Evolutionary conservation across 768 basidiomycete genomes (phyloP).

Genomic region (Mycena belliarum): DNA sequence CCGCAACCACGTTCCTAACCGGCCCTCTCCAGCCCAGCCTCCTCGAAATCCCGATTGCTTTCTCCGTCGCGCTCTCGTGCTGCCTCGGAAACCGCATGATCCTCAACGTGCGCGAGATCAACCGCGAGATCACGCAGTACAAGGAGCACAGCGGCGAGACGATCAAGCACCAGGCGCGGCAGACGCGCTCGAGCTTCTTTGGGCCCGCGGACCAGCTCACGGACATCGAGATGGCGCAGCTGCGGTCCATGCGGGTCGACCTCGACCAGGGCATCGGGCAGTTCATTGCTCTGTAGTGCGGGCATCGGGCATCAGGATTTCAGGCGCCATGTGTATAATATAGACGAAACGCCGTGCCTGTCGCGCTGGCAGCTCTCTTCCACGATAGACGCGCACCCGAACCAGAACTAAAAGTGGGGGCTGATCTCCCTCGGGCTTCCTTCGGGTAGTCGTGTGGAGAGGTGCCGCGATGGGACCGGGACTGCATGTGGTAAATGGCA

Average conservation of each 20-base stretch:
- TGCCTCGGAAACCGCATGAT: constrained; percentile 58
- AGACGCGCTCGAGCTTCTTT: constrained; percentile 7
- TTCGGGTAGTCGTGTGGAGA: too few relatives aligned
- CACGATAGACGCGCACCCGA: too few relatives aligned
- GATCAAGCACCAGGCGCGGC: constrained; percentile 7
- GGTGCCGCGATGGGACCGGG: too few relatives aligned
- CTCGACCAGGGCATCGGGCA: not conserved
- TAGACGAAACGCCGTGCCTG: too few relatives aligned
- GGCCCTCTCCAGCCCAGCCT: constrained; percentile 32
- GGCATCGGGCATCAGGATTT: too few relatives aligned
- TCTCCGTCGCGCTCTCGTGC: constrained; percentile 59
- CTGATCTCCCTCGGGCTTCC: too few relatives aligned
- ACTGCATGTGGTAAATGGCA: too few relatives aligned
- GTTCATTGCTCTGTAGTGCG: constrained; percentile 12
- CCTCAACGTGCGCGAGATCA: constrained; percentile 52
- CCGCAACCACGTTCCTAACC: not conserved
- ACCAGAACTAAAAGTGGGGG: too few relatives aligned
- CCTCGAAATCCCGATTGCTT: constrained; percentile 57
- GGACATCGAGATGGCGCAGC: constrained; percentile 35
- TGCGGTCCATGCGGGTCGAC: constrained; percentile 33
- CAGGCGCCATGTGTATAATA: too few relatives aligned
- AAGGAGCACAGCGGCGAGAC: not conserved
- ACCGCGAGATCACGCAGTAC: constrained; percentile 27
- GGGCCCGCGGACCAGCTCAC: constrained; percentile 22
- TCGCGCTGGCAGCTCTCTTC: too few relatives aligned